Conservation (phyloP, 768 basidiomycete species). For the Agaricus blazei region DNA sequence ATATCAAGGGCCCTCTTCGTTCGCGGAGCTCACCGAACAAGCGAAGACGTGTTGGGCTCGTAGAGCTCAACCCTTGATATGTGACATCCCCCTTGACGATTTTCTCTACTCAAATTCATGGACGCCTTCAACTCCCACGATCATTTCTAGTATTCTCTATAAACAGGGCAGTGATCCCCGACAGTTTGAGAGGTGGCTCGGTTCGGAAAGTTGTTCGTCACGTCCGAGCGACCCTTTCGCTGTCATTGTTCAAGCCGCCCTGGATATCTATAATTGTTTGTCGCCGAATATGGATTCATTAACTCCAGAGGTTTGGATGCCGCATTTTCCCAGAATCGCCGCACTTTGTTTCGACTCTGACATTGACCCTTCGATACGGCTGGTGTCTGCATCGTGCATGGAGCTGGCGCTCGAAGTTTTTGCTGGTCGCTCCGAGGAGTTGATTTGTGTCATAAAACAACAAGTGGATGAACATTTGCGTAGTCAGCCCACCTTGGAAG, state of each 20-base stretch:
- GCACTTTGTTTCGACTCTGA: not conserved
- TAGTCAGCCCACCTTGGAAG: not conserved
- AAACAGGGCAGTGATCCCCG: conserved; percentile 20
- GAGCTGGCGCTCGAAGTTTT: not conserved
- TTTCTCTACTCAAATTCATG: conserved; percentile 40
- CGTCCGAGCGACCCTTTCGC: conserved; percentile 26
- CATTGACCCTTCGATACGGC: not conserved
- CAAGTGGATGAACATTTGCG: not conserved
- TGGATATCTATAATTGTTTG: conserved; percentile 29
- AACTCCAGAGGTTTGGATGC: conserved; percentile 22
- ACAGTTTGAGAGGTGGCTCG: conserved; percentile 36
- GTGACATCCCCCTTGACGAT: conserved; percentile 20
- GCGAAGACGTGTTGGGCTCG: conserved; percentile 29
- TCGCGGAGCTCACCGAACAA: conserved; percentile 13
- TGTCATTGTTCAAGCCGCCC: conserved; percentile 37
- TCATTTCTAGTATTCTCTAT: conserved; percentile 42
- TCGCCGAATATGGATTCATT: not conserved
- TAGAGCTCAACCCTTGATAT: conserved; percentile 15
- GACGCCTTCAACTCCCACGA: conserved; percentile 37
- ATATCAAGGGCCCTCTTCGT: not conserved
- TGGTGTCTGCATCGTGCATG: not conserved
- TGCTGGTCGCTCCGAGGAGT: not conserved
- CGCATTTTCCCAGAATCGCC: conserved; percentile 20
- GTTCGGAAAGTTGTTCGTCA: conserved; percentile 19
- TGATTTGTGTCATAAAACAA: not conserved